Base-by-base conservation (phyloP, 2,329 filamentous ascomycete species). In the Ophiocordyceps camponoti-floridani region DNA sequence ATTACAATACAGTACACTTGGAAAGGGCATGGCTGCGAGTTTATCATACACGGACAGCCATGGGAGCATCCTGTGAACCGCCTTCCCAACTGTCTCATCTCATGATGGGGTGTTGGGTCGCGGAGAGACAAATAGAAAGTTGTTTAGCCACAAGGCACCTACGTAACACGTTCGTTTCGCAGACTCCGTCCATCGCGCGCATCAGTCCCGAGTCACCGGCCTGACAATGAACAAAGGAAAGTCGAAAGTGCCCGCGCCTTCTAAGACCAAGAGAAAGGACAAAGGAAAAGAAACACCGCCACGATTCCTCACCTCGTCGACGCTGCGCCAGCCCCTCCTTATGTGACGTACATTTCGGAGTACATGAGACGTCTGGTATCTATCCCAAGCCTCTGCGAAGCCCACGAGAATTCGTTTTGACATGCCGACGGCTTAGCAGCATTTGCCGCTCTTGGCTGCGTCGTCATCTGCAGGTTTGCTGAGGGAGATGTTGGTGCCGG, bases 401-500 rank as follows among this genome's bases (percentile, higher is more conserved):
- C 49, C 27, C 19, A 51, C 51, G 48, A 51, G 51, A 48, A 53
- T 16, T 47, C 47, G 47, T 48, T 45, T 49, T 49, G 45, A 43
- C 48, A 45, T 51, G 51, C 50, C 49, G 53, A 5, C 23, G 23
- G 54, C 62, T 70, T 76, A 89, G 66, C 84, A 91, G 69, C 85
- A 91, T 63, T 84, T 84, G 59, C 82, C 79, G 53, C 77, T 73
- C 73, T 93, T 89, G 57, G 76, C 72, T 55, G 84, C 75, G 44
- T 67, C 67, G 57, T 85, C 75, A 55, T 91, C 84, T 53, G 83
- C 77, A 44, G 85, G 78, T 67, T 89, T 86, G 73, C 78, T 89
- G 57, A 94, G 82, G 52, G 86, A 82, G 58, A 96, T 84, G 62
- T 84, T 86, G 56, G 78, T 81, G 57, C 85, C 83, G 53, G 83